Percentiles rank a stretch among this genome's conserved stretches.
These are phyloP conservation scores for Aspergillus sp. DNA, from an alignment of 2,329 filamentous ascomycete genomes.

Conservation along the genomic window DNA sequence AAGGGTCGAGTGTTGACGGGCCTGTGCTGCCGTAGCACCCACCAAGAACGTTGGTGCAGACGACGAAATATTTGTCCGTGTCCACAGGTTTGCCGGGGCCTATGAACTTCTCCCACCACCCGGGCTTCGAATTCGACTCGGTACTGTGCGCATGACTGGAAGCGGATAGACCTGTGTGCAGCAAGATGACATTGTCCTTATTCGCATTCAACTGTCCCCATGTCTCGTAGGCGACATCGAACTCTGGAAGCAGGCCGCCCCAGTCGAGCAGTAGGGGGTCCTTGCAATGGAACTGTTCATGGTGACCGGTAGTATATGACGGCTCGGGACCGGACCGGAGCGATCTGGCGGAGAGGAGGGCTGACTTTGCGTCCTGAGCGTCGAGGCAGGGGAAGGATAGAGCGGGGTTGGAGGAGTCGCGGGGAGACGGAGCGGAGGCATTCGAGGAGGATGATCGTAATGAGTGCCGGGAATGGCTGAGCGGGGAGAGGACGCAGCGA, in stretches of 20 bases:
- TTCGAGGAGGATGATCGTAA: slow-evolving; percentile 20
- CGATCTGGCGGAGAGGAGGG: slow-evolving; percentile 67
- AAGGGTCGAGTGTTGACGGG: slow-evolving; percentile 82
- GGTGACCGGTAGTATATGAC: slow-evolving; percentile 87
- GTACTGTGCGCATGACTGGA: slow-evolving; percentile 96
- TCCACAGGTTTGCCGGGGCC: slow-evolving; percentile 81
- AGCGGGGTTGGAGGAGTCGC: slow-evolving; percentile 69
- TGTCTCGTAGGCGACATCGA: slow-evolving; percentile 87
- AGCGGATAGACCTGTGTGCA: slow-evolving; percentile 94
- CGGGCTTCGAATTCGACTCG: slow-evolving; percentile 77
- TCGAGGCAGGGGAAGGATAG: slow-evolving; percentile 91
- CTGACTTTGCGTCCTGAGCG: slow-evolving; percentile 75
- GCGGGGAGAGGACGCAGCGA: background rate
- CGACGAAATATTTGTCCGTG: slow-evolving; percentile 86
- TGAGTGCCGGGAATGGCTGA: slow-evolving; percentile 11
- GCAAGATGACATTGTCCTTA: slow-evolving; percentile 82
- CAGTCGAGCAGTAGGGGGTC: slow-evolving; percentile 84
- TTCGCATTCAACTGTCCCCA: slow-evolving; percentile 66
- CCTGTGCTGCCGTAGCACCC: slow-evolving; percentile 96
- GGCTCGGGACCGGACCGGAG: slow-evolving; percentile 82
- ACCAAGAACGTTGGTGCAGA: slow-evolving; percentile 95
- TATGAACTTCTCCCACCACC: slow-evolving; percentile 99
- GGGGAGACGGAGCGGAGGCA: slow-evolving; percentile 18
- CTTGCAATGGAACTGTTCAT: slow-evolving; percentile 71
- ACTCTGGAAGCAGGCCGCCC: slow-evolving; percentile 87